These are phyloP conservation scores for Colletotrichum lini DNA, from an alignment of 2,329 filamentous ascomycete species.

Conservation along the genomic window DNA sequence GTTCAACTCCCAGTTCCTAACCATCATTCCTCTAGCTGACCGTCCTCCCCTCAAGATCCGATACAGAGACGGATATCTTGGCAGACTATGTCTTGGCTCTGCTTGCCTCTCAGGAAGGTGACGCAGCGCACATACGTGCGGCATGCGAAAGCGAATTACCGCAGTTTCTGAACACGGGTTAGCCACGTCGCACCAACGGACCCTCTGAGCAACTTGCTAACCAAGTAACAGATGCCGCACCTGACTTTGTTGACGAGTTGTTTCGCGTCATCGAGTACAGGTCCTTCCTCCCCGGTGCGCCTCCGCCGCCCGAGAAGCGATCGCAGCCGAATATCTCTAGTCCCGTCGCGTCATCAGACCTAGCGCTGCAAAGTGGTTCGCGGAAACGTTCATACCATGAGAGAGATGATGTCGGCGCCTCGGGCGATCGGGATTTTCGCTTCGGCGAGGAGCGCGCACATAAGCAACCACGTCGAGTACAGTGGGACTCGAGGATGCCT, in stretches of 20 bases:
- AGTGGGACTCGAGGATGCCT: constrained; percentile 48
- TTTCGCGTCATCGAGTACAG: constrained; percentile 76
- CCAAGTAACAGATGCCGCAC: constrained; percentile 15
- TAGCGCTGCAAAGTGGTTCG: constrained; percentile 44
- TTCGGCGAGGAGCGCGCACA: constrained; percentile 59
- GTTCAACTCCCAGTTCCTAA: constrained; percentile 8
- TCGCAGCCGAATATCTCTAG: constrained; percentile 38
- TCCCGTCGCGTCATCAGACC: constrained; percentile 34
- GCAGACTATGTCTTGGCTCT: constrained; percentile 89
- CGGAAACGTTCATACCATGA: constrained; percentile 56
- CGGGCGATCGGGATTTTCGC: constrained; percentile 46
- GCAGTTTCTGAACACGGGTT: constrained; percentile 81
- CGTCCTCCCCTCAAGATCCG: constrained; percentile 68
- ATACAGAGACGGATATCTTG: constrained; percentile 85
- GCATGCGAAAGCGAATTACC: constrained; percentile 80
- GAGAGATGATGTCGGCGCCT: constrained; percentile 41
- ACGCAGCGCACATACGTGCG: constrained; percentile 73
- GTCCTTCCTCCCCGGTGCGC: constrained; percentile 71
- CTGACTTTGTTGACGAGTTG: constrained; percentile 70
- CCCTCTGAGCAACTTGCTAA: background rate
- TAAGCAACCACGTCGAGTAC: constrained; percentile 74
- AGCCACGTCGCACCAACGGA: constrained; percentile 17
- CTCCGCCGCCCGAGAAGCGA: constrained; percentile 54
- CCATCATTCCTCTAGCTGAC: constrained; percentile 5
- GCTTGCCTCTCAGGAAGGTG: constrained; percentile 75